Percentiles rank a stretch among this genome's conserved stretches.
phyloP scores from a whole-genome alignment of 805 yeast genomes.

The Sugiyamaella valdiviana region DNA sequence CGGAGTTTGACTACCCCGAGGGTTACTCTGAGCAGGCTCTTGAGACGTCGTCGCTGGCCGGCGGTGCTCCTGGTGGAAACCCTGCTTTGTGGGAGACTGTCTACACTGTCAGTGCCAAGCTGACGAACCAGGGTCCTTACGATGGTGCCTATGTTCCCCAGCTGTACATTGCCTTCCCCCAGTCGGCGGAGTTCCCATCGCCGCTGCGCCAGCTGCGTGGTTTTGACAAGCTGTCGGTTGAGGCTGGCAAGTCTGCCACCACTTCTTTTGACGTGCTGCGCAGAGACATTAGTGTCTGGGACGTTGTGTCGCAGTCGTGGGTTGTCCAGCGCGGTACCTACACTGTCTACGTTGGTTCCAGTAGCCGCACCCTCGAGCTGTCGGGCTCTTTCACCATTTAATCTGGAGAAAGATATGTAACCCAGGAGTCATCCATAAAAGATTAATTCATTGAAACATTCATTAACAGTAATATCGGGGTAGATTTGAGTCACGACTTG shows the following conservation, averaged over 20 bases:
- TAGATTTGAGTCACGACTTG: no score
- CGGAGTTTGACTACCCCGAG: conserved; percentile 34
- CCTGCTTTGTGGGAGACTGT: conserved; percentile 52
- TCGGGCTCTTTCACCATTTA: conserved; percentile 13
- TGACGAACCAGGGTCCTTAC: conserved; percentile 44
- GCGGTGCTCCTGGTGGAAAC: conserved; percentile 51
- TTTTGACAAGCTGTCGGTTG: conserved; percentile 47
- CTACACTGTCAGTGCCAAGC: conserved; percentile 40
- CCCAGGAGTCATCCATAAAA: no score
- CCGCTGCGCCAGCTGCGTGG: conserved; percentile 52
- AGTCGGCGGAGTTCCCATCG: conserved; percentile 40
- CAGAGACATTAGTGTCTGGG: conserved; percentile 55
- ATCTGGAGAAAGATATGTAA: no score
- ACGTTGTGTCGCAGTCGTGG: conserved; percentile 51
- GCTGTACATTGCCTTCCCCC: conserved; percentile 43
- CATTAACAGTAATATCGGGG: no score
- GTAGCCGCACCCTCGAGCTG: conserved; percentile 18
- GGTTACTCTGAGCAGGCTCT: conserved; percentile 33
- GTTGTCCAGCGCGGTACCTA: conserved; percentile 50
- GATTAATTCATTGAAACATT: no score
- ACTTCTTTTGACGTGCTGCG: conserved; percentile 42
- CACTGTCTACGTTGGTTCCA: conserved; percentile 44
- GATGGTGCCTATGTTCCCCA: conserved; percentile 48
- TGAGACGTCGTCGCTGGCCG: conserved; percentile 23
- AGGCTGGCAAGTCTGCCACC: conserved; percentile 36